A percentile compares a stretch with the other conserved stretches of the same genome.
These are phyloP conservation scores for Pseudopithomyces maydicus DNA, from an alignment of 2,329 filamentous ascomycete species.

Conservation along the genomic window DNA sequence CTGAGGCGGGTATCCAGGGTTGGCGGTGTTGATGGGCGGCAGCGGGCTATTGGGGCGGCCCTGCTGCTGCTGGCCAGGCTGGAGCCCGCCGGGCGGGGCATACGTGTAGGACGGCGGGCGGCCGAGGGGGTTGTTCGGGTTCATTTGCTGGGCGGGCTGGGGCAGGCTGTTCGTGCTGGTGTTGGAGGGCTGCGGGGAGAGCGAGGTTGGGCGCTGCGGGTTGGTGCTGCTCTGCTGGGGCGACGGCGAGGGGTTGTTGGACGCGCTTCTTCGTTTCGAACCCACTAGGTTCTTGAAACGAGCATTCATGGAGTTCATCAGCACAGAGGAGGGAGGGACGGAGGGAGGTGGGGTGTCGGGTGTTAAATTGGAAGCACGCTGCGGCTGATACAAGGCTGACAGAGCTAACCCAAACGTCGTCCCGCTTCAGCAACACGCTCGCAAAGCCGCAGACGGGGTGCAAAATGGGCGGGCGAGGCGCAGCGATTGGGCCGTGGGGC, in stretches of 20 bases:
- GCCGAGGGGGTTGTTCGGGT: constrained; percentile 59
- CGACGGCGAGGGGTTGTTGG: constrained; percentile 52
- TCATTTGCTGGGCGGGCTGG: constrained; percentile 53
- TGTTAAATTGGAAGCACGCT: constrained; percentile 32
- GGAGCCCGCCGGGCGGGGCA: constrained; percentile 48
- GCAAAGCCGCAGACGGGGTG: constrained; percentile 4
- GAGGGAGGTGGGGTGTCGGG: constrained; percentile 29
- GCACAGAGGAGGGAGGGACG: constrained; percentile 21
- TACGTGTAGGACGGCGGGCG: constrained; percentile 69
- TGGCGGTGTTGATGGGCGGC: constrained; percentile 61
- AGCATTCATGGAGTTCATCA: constrained; percentile 80
- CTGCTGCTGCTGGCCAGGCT: constrained; percentile 40
- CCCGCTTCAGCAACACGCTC: constrained; percentile 8
- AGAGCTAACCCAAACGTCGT: constrained; percentile 7
- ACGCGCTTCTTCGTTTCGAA: constrained; percentile 74
- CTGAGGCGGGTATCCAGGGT: constrained; percentile 55
- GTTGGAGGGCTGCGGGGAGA: constrained; percentile 47
- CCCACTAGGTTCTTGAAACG: constrained; percentile 81
- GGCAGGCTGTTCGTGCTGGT: constrained; percentile 45
- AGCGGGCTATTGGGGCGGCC: constrained; percentile 60
- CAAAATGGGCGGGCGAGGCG: constrained; percentile 6
- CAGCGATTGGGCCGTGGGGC: constrained; percentile 9
- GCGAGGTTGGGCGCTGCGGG: constrained; percentile 46
- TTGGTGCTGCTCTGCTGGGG: constrained; percentile 42
- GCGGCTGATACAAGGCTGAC: constrained; percentile 35